A percentile compares a stretch with the other conserved stretches of the same genome.
Conservation (phyloP, 208 protist genomes). For the Trichomonas gallinae region DNA sequence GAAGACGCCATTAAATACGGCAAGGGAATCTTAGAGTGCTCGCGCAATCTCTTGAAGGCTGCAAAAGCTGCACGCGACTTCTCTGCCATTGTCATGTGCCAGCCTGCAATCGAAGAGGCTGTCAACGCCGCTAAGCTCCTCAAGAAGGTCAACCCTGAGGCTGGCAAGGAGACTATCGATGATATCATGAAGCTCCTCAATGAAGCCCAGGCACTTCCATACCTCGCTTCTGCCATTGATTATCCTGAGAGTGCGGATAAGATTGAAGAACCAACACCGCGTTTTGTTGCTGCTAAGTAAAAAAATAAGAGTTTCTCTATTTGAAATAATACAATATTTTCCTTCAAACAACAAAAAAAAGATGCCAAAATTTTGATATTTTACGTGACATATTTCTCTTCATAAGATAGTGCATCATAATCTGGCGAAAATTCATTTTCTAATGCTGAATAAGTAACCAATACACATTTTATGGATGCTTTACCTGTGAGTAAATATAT, state of each 20-base stretch:
- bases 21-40: not conserved
- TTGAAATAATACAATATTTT: too few relatives aligned
- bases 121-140: not conserved
- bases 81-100: not conserved
- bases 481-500: too few relatives aligned
- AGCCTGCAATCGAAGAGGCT: not conserved
- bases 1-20: not conserved
- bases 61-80: not conserved
- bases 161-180: not conserved
- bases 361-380: too few relatives aligned
- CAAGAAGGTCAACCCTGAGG: not conserved
- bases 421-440: too few relatives aligned
- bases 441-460: too few relatives aligned
- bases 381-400: too few relatives aligned
- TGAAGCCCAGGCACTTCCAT: not conserved
- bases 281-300: not conserved
- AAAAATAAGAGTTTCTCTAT: not conserved
- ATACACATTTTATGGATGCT: too few relatives aligned
- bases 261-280: not conserved
- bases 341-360: too few relatives aligned
- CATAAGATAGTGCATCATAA: too few relatives aligned
- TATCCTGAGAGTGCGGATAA: not conserved
- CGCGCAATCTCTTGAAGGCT: not conserved
- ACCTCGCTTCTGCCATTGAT: not conserved
- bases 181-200: not conserved